Percentiles rank a stretch among this genome's conserved stretches.
Conservation (phyloP, 257 asterid species). For the Solanum acaule region DNA sequence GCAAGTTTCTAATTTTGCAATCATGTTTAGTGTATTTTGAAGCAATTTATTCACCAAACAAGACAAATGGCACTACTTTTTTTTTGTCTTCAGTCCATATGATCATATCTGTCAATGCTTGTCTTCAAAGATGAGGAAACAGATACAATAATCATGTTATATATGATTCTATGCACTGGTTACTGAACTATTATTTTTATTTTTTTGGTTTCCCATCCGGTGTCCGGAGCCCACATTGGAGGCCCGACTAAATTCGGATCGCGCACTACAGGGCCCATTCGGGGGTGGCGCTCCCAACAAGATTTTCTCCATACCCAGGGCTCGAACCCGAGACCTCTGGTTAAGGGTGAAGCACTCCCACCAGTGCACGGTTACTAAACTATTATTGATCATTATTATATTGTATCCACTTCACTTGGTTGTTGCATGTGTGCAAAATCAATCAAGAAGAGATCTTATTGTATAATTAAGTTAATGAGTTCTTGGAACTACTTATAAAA, state of each 20-base stretch:
- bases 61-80: not conserved
- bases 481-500: not conserved
- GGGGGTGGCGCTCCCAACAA: not conserved
- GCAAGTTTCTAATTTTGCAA: conserved; percentile 28
- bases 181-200: not conserved
- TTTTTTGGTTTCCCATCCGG: not conserved
- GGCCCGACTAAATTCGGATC: not conserved
- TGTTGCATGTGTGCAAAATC: not conserved
- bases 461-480: not conserved
- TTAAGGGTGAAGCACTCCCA: not conserved
- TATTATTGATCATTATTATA: not conserved
- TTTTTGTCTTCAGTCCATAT: not conserved
- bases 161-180: not conserved
- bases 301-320: not conserved
- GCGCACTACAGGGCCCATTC: not conserved
- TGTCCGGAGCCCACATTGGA: not conserved
- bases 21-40: conserved; percentile 36
- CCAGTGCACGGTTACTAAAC: not conserved
- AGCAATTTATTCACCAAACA: conserved; percentile 19
- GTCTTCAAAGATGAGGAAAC: conserved; percentile 1
- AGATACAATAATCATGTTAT: not conserved
- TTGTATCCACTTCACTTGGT: not conserved
- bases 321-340: not conserved
- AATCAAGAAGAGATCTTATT: not conserved
- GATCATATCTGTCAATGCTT: not conserved